Evolutionary conservation across 2,329 filamentous ascomycete species (phyloP), one percentile per base, ranked within the genome.

Genomic region (Exophiala aquamarina): DNA sequence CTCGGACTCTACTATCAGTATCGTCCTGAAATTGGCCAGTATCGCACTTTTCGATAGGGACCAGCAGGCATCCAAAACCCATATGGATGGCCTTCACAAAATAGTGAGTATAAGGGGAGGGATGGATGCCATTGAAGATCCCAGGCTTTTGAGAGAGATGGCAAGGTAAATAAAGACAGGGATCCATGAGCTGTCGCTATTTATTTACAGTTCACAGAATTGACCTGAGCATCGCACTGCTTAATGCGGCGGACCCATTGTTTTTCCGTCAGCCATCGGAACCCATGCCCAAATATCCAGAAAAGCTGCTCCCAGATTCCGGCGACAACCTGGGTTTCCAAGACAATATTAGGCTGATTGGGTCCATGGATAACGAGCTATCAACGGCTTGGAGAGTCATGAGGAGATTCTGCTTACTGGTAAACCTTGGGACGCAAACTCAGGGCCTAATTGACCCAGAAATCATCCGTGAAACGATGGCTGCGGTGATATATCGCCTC

Each of bases 401-500:
- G 49, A 43, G 41, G 29, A 50, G 50, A 15, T 66, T 64, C 45
- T 61, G 59, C 49, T 52, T 52, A 2, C 10, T 63, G 3, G 57
- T 63, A 51, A 62, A 66, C 39, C 47, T 61, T 8, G 59, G 60
- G 1, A 52, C 50, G 4, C 41, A 57, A 20, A 49, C 52, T 3
- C 39, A 55, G 8, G 56, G 50, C 10, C 45, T 45, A 13, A 51
- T 68, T 9, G 34, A 57, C 1, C 50, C 50, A 17, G 41, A 57
- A 36, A 51, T 54, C 3, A 47, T 64, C 4, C 40, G 61, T 10
- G 54, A 65, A 10, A 61, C 62, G 18, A 71, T 72, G 67, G 53
- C 58, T 2, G 66, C 70, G 13, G 60, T 69, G 20, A 67, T 68
- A 58, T 75, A 74, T 53, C 68, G 64, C 3, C 61, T 74, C 2